Evolutionary conservation across 2,329 filamentous ascomycete genomes (phyloP).

Genomic region (Fusarium sterilihyphosum): DNA sequence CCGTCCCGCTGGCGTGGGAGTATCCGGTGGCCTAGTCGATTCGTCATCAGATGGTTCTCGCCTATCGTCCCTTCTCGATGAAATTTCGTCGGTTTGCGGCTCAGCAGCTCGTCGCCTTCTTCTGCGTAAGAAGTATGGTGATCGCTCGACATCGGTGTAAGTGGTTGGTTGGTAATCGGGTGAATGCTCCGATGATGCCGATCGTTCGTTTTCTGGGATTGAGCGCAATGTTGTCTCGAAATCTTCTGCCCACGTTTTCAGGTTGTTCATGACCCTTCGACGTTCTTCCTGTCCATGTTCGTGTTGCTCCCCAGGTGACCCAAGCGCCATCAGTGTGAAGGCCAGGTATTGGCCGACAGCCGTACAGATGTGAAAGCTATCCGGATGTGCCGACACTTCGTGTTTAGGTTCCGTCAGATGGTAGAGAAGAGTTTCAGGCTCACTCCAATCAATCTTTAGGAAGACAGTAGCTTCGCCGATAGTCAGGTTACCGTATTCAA

Average conservation of each 20-base stretch:
- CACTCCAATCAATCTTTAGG: conserved; percentile 7
- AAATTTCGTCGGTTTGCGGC: neutral
- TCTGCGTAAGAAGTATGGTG: neutral
- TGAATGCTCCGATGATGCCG: neutral
- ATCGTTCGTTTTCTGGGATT: neutral
- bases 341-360: neutral
- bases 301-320: neutral
- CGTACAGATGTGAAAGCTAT: neutral
- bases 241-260: neutral
- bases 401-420: conserved; percentile 4
- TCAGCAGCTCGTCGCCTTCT: neutral
- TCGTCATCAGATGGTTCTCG: neutral
- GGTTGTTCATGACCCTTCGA: neutral
- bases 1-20: neutral
- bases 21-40: neutral
- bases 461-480: conserved; percentile 4
- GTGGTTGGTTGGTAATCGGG: neutral
- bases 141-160: neutral
- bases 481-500: conserved; percentile 54
- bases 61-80: neutral
- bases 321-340: neutral
- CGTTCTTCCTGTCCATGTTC: neutral
- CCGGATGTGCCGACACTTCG: neutral
- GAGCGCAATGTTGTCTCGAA: neutral
- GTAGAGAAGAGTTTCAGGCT: conserved; percentile 1